Evolutionary conservation across 208 protist species (phyloP), one percentile per base, ranked within the genome.

Genomic region (Crithidia sp.): DNA sequence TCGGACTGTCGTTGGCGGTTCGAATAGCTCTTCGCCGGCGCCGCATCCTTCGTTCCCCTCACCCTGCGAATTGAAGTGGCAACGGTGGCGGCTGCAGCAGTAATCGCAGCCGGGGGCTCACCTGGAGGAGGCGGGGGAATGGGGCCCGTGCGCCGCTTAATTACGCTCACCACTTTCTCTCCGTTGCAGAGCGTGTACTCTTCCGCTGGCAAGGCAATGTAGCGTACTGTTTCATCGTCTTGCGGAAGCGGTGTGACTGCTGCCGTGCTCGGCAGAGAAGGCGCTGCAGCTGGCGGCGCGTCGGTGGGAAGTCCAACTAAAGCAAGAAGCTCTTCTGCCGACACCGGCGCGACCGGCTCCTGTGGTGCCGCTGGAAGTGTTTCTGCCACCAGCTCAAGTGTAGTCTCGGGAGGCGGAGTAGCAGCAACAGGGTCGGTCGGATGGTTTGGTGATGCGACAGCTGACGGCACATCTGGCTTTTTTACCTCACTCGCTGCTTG

Each of bases 161-260:
- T 72, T 17, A 69, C 67, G 60, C 80, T 79, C 13, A 89, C 76
- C 44, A 92, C 89, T 41, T 73, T 80, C 67, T 86, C 84, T 39
- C 90, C 90, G 44, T 74, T 84, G 49, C 83, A 87, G 19, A 95
- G 80, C 8, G 67, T 83, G 64, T 95, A 95, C 67, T 92, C 90
- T 64, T 95, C 90, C 12, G 90, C 85, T 12, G 90, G 90, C 45
- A 87, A 56, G 36, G 83, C 81, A 10, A 83, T 71, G 67, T 86
- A 89, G 7, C 64, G 71, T 7, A 81, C 80, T n/a, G 72, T 72
- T 45, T 65, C 72, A 19, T 56, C 67, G 10, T 69, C 28, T 54
- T 65, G 41, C 12, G 71, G 56, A 54, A 77, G 16, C 41, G 64
- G 37, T 65, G 45, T 75, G 3, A 54, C 49, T 7, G 41, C 66